Percentiles rank a stretch among this genome's conserved stretches.
These are phyloP conservation scores for Talaromyces sp. DNA, from an alignment of 2,329 filamentous ascomycete species.

Conservation along the genomic window DNA sequence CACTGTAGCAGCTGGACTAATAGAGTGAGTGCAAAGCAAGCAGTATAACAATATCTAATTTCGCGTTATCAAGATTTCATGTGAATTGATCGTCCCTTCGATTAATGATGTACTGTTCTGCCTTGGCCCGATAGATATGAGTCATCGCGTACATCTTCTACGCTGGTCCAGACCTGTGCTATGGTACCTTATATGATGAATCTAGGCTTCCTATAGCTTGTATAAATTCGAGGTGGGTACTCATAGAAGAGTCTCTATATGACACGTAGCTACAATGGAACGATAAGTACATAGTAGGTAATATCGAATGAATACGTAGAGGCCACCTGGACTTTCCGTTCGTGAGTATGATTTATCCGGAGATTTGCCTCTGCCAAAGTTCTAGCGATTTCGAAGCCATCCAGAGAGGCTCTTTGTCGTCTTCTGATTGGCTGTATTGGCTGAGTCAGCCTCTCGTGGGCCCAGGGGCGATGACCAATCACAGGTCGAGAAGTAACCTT, in stretches of 20 bases:
- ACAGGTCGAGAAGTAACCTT: conserved; percentile 37
- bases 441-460: conserved; percentile 29
- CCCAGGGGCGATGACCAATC: conserved; percentile 31
- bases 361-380: background rate
- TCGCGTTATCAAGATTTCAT: background rate
- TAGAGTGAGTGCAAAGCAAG: conserved; percentile 54
- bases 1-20: conserved; percentile 80
- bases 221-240: background rate
- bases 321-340: background rate
- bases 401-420: conserved; percentile 18
- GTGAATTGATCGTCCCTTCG: background rate
- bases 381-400: conserved; percentile 17
- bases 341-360: background rate
- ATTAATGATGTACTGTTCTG: background rate
- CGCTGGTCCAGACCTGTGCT: background rate
- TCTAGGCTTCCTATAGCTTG: background rate
- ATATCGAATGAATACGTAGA: too few species aligned
- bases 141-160: background rate
- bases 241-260: background rate
- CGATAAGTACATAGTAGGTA: background rate
- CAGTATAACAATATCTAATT: background rate
- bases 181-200: background rate
- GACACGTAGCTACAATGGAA: background rate
- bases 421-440: conserved; percentile 3
- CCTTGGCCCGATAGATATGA: background rate